Evolutionary conservation across 805 yeast species (phyloP), one percentile per base, ranked within the genome.

Genomic region (Suhomyces pyralidae): DNA sequence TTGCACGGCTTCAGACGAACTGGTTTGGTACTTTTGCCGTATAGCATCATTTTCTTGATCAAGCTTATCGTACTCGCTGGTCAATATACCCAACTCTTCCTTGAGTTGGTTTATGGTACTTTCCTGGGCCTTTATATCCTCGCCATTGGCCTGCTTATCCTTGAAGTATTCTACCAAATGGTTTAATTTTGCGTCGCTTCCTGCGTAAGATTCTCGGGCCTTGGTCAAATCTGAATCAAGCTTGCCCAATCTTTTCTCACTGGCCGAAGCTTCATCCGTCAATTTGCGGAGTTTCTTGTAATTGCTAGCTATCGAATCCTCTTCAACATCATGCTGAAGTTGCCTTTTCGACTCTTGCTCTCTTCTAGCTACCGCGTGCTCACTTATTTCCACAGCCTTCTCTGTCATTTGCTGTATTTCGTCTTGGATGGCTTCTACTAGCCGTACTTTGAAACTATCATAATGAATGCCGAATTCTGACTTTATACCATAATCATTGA

Each of bases 1-100:
- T 36, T 62, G 64, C 1, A 67, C 71, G 1, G 79, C 78, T 28
- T 62, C 66, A 0, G 66, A 53, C 1, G 78, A 73, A 42, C 61
- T 61, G 9, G 58, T 58, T 52, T 75, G 79, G 55, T 75, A 75
- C 45, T 65, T 60, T 9, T 47, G 57, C 10, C 77, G 60, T 3
- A 62, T 53, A 0, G 49, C 26, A 19, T 73, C 76, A 48, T 65
- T 63, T 30, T 71, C 78, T 5, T 61, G 60, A 2, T 45, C 52
- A 8, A 74, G 55, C 22, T 63, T 61, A 2, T 54, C 55, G 47
- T 60, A 60, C 52, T 73, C 78, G 3, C 48, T 50, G 2, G 51
- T 40, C 19, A 74, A 62, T 12, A 55, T 60, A 0, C 40, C 51
- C 26, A 64, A 55, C 45, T 74, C 77, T 32, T 62, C 62, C 17